phyloP scores from a whole-genome alignment of 192 early-diverging fungal species.

The Umbelopsis ramanniana region DNA sequence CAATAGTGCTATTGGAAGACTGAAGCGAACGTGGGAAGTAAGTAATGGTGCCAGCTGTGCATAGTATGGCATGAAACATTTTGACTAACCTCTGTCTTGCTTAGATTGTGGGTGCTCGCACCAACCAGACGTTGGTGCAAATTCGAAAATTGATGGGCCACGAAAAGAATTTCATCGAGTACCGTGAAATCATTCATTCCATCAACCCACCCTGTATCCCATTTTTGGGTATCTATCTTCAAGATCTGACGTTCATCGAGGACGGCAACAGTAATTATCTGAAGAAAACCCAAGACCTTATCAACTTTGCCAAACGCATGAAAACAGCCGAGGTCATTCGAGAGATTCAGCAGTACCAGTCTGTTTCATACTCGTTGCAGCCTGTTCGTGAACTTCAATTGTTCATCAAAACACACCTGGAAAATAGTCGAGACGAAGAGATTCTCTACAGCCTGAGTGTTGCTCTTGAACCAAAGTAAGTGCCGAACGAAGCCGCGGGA shows the following conservation, averaged over 20 bases:
- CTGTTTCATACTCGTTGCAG: constrained; percentile 76
- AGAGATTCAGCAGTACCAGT: constrained; percentile 92
- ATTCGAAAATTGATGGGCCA: constrained; percentile 75
- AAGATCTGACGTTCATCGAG: constrained; percentile 85
- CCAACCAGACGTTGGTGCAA: constrained; percentile 52
- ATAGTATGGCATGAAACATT: not conserved
- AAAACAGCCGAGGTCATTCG: constrained; percentile 89
- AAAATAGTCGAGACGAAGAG: constrained; percentile 69
- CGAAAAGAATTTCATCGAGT: constrained; percentile 73
- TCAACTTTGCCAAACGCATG: constrained; percentile 92
- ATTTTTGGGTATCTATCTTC: constrained; percentile 80
- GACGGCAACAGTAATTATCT: constrained; percentile 81
- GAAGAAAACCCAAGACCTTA: constrained; percentile 61
- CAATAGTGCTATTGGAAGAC: constrained; percentile 84
- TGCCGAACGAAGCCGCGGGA: too few species aligned
- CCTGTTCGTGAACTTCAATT: constrained; percentile 82
- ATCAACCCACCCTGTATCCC: constrained; percentile 74
- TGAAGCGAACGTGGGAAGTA: constrained; percentile 89
- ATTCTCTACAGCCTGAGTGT: constrained; percentile 80
- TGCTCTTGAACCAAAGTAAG: constrained; percentile 73
- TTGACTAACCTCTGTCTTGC: not conserved
- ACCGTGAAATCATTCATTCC: constrained; percentile 77
- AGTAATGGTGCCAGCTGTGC: not conserved
- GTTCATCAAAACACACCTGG: constrained; percentile 72
- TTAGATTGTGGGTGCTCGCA: constrained; percentile 43